Evolutionary conservation across 805 yeast species (phyloP).

Genomic region (Teunomyces gatunensis): DNA sequence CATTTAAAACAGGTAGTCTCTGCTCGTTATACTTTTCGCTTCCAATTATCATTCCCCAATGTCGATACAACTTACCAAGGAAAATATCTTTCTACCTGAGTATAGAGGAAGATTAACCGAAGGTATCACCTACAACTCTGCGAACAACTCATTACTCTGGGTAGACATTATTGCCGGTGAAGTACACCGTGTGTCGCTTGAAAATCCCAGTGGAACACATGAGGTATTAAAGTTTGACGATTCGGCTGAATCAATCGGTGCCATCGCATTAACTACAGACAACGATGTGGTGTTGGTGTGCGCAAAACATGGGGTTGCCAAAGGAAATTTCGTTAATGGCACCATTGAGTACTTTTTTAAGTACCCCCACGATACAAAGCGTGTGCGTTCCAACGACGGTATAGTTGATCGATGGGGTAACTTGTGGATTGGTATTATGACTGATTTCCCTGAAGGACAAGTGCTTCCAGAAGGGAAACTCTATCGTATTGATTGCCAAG

Average conservation of each 20-base stretch:
- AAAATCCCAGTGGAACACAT: constrained; percentile 22
- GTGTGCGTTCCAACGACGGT: constrained; percentile 72
- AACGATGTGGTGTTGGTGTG: constrained; percentile 59
- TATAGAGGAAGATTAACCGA: constrained; percentile 56
- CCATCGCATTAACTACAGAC: constrained; percentile 58
- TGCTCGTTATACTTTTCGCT: not conserved
- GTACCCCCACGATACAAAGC: constrained; percentile 25
- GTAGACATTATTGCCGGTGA: constrained; percentile 45
- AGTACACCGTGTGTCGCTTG: constrained; percentile 33
- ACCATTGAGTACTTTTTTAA: constrained; percentile 40
- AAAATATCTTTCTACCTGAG: constrained; percentile 12
- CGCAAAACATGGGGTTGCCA: constrained; percentile 61
- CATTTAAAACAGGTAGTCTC: not conserved
- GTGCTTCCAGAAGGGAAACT: constrained; percentile 51
- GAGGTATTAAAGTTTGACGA: constrained; percentile 40
- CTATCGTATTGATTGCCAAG: constrained; percentile 32
- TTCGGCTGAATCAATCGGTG: constrained; percentile 55
- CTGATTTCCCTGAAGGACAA: constrained; percentile 43
- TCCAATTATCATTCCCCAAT: not conserved
- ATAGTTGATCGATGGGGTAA: constrained; percentile 73
- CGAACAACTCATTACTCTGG: constrained; percentile 52
- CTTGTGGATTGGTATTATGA: constrained; percentile 82
- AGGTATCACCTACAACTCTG: constrained; percentile 62
- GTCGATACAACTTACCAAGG: constrained; percentile 2
- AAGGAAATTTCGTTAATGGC: constrained; percentile 43